phyloP scores from a whole-genome alignment of 257 asterid species.

The Verbascum thapsus region DNA sequence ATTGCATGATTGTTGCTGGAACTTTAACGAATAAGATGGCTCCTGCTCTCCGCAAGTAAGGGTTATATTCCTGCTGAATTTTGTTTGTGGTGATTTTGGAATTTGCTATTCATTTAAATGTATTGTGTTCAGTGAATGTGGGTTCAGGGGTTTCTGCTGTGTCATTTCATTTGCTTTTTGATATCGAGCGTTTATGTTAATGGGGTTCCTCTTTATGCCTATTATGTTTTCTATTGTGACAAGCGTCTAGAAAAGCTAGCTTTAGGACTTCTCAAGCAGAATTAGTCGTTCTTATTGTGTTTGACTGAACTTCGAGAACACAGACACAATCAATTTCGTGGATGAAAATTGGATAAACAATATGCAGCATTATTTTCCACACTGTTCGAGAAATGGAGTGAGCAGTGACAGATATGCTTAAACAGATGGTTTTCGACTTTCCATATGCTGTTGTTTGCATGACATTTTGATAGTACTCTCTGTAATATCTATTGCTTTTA shows the following conservation, averaged over 20 bases:
- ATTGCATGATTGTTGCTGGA: constrained; percentile 92
- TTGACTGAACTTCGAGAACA: neutral
- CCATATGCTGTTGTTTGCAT: no score
- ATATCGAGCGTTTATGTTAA: neutral
- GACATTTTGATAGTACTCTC: no score
- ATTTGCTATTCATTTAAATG: neutral
- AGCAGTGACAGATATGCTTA: no score
- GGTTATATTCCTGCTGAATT: neutral
- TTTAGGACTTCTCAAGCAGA: neutral
- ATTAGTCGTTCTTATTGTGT: neutral
- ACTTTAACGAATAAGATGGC: constrained; percentile 97
- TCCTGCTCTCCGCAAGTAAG: constrained; percentile 94
- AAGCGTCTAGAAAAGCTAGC: neutral
- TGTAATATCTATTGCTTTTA: neutral
- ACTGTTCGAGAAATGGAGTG: neutral
- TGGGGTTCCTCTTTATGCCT: constrained; percentile 11
- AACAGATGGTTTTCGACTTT: no score
- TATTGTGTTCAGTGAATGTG: neutral
- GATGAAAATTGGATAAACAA: neutral
- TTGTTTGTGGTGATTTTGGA: neutral
- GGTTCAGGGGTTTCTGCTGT: constrained; percentile 17
- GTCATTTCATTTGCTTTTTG: neutral
- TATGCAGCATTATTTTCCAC: neutral
- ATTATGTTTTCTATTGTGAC: neutral
- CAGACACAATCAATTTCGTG: neutral